These are phyloP conservation scores for Echinochloa phyllopogon DNA, from an alignment of 176 grass and related monocot genomes.

Conservation along the genomic window DNA sequence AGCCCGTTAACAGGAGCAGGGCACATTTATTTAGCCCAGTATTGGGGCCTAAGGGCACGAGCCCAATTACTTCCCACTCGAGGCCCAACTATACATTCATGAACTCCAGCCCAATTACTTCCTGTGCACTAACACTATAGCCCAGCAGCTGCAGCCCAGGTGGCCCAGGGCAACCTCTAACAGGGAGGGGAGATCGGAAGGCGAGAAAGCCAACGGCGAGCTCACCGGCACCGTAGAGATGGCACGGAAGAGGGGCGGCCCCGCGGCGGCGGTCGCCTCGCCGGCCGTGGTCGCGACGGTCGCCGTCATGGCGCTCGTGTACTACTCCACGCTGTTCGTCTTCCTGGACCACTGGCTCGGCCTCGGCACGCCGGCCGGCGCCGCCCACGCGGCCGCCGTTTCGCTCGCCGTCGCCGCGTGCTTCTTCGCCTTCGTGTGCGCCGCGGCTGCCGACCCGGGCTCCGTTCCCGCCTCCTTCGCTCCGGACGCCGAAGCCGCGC, in stretches of 20 bases:
- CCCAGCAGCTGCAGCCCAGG: background rate
- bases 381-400: constrained; percentile 60
- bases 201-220: background rate
- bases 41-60: background rate
- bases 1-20: too few species aligned
- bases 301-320: constrained; percentile 56
- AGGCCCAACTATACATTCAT: background rate
- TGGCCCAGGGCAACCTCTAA: background rate
- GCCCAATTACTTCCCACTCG: background rate
- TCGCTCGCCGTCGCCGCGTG: constrained; percentile 62
- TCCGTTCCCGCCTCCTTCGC: constrained; percentile 60
- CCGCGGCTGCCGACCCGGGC: constrained; percentile 64
- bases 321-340: constrained; percentile 79
- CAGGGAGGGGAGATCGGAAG: background rate
- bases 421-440: constrained; percentile 75
- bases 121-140: too few species aligned
- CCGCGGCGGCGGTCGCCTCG: constrained; percentile 41
- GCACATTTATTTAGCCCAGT: too few species aligned
- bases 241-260: constrained; percentile 55
- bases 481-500: constrained; percentile 71
- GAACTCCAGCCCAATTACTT: too few species aligned
- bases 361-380: constrained; percentile 60
- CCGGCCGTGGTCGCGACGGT: constrained; percentile 55
- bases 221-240: constrained; percentile 33
- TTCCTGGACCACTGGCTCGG: constrained; percentile 77